These are phyloP conservation scores for Emmonsiellopsis sp. DNA, from an alignment of 2,329 filamentous ascomycete species.

Conservation along the genomic window DNA sequence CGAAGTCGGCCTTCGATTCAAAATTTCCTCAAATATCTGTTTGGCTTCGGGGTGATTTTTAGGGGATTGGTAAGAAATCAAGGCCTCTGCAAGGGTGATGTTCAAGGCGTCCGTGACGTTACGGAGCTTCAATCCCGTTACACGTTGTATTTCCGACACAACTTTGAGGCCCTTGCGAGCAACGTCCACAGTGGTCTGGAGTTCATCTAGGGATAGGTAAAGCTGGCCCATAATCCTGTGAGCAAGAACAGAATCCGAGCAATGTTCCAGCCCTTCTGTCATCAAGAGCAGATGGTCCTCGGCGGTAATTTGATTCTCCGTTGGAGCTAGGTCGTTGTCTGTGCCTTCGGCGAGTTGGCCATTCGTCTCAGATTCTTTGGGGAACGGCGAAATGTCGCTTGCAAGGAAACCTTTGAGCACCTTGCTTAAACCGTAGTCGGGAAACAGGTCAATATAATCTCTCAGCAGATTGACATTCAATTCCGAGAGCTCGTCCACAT, in stretches of 20 bases:
- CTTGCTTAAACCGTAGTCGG: constrained; percentile 70
- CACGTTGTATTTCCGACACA: constrained; percentile 49
- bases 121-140: constrained; percentile 58
- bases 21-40: constrained; percentile 70
- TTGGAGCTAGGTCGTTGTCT: constrained; percentile 18
- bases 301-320: constrained; percentile 47
- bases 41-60: constrained; percentile 84
- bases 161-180: constrained; percentile 64
- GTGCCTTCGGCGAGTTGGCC: constrained; percentile 46
- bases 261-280: constrained; percentile 57
- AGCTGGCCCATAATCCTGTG: constrained; percentile 77
- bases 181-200: constrained; percentile 69
- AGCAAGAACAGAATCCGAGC: constrained; percentile 64
- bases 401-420: constrained; percentile 73
- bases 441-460: constrained; percentile 76
- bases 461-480: constrained; percentile 70
- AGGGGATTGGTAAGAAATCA: constrained; percentile 85
- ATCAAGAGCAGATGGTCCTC: constrained; percentile 77
- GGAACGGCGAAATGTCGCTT: constrained; percentile 77
- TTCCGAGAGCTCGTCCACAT: constrained; percentile 61
- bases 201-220: constrained; percentile 75
- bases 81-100: constrained; percentile 70
- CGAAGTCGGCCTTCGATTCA: constrained; percentile 64
- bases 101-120: constrained; percentile 66
- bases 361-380: constrained; percentile 34